Base-by-base conservation (phyloP, 1,284 basidiomycete genomes). In the Cutaneotrichosporon sp. region DNA sequence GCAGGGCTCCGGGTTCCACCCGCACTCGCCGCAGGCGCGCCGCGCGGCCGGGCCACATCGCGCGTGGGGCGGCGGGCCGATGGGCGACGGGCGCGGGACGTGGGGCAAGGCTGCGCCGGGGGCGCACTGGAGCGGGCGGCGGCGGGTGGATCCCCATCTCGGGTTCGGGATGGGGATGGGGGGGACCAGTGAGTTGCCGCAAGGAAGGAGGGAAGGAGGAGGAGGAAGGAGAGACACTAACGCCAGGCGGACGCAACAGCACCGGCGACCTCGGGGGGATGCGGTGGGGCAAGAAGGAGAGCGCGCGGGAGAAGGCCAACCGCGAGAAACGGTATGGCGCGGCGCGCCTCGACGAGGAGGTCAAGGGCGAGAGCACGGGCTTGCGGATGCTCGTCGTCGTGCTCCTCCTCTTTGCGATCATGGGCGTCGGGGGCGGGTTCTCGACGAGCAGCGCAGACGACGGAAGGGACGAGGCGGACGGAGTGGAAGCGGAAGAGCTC, bases 361-460 rank as follows among this genome's bases (percentile, higher is more conserved):
- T 59, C 7, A 56, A 59, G 42, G 71, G 69, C 10, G 72, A 72
- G 60, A 65, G 65, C 6, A 60, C 60, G n/a, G 33, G 70, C 18
- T 66, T 67, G 69, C 65, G 70, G 24, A 70, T 71, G 47, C 56
- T 69, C 0, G 66, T 73, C 8, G 72, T 73, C 0, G 65, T 71
- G 14, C 59, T 68, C 7, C 47, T 75, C 29, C 63, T 76, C 16
- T 36, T 73, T 24, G 59, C 59, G 4, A 70, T 72, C 16, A 59
- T 75, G 3, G 55, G 64, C 10, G 54, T 76, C 4, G 73, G 72
- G n/a, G 69, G 74, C 4, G 70, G 72, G 14, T 67, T 76, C 61
- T 71, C 69, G 0, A 71, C 71, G 11, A 70, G 67, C 56, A 67
- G 68, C 5, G 51, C 51, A 34, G 33, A 52, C 9, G 29, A 9